phyloP scores from a whole-genome alignment of 2,329 filamentous ascomycete genomes.

The Sporothrix euskadiensis region DNA sequence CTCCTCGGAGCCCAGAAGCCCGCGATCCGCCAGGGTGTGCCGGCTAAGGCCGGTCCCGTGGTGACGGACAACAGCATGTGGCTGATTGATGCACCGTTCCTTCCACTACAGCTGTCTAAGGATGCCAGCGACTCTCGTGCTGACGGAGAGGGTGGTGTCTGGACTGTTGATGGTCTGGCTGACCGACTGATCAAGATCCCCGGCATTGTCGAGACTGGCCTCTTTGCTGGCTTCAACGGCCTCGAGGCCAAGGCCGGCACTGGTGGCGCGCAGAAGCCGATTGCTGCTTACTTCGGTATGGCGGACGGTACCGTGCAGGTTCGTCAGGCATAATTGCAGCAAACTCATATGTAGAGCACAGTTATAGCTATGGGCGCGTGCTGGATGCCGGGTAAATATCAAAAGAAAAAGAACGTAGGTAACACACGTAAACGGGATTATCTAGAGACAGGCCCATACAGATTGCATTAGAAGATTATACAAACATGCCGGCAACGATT shows the following conservation, averaged over 20 bases:
- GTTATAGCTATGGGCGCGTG: not conserved
- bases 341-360: not conserved
- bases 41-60: conserved; percentile 75
- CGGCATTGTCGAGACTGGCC: conserved; percentile 86
- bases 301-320: conserved; percentile 69
- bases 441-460: not conserved
- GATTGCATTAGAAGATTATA: conserved; percentile 4
- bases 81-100: conserved; percentile 91
- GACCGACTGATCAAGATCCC: conserved; percentile 75
- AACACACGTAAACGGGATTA: not conserved
- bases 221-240: conserved; percentile 84
- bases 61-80: conserved; percentile 81
- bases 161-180: conserved; percentile 77
- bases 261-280: conserved; percentile 80
- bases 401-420: not conserved
- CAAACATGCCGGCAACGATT: not conserved
- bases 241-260: conserved; percentile 59
- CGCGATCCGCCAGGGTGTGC: conserved; percentile 67
- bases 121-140: conserved; percentile 43
- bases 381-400: not conserved
- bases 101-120: conserved; percentile 65
- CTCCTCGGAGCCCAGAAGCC: conserved; percentile 73
- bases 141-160: conserved; percentile 64
- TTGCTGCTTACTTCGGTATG: conserved; percentile 95
- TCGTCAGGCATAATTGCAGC: conserved; percentile 27